Conservation (phyloP, 768 basidiomycete genomes). For the Suillus decipiens region DNA sequence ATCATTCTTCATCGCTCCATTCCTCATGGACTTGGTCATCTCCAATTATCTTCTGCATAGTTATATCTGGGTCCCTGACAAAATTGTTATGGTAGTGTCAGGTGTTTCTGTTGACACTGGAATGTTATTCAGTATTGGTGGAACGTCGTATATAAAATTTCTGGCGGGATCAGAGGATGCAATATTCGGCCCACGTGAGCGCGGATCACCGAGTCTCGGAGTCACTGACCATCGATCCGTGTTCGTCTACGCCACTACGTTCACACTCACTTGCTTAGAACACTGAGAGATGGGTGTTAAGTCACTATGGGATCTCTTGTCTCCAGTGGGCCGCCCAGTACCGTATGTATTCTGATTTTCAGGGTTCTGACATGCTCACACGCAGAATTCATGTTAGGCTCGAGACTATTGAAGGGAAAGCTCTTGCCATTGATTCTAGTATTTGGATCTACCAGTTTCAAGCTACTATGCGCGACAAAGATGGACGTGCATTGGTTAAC, state of each 20-base stretch:
- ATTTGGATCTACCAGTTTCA: slow-evolving; percentile 99
- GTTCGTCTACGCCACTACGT: not conserved
- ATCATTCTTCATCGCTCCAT: slow-evolving; percentile 19
- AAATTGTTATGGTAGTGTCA: slow-evolving; percentile 14
- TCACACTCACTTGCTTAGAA: not conserved
- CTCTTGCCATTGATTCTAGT: slow-evolving; percentile 96
- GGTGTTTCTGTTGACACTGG: slow-evolving; percentile 10
- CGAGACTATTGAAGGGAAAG: slow-evolving; percentile 93
- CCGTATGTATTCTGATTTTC: slow-evolving; percentile 53
- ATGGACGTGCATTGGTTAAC: slow-evolving; percentile 86
- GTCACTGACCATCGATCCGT: not conserved
- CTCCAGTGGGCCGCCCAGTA: slow-evolving; percentile 93
- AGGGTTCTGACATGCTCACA: slow-evolving; percentile 7
- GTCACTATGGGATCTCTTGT: slow-evolving; percentile 89
- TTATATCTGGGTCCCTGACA: slow-evolving; percentile 13
- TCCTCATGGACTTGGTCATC: slow-evolving; percentile 20
- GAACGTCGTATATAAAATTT: not conserved
- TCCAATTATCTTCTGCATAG: slow-evolving; percentile 21
- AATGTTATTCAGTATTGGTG: not conserved
- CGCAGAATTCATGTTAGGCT: slow-evolving; percentile 50
- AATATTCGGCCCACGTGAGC: not conserved
- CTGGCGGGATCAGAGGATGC: not conserved
- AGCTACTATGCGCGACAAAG: slow-evolving; percentile 98
- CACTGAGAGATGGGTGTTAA: slow-evolving; percentile 83
- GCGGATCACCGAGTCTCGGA: not conserved